Percentiles rank a stretch among this genome's conserved stretches.
Evolutionary conservation across 352 stramenopile genomes (phyloP).

Genomic region (Phytophthora lateralis): DNA sequence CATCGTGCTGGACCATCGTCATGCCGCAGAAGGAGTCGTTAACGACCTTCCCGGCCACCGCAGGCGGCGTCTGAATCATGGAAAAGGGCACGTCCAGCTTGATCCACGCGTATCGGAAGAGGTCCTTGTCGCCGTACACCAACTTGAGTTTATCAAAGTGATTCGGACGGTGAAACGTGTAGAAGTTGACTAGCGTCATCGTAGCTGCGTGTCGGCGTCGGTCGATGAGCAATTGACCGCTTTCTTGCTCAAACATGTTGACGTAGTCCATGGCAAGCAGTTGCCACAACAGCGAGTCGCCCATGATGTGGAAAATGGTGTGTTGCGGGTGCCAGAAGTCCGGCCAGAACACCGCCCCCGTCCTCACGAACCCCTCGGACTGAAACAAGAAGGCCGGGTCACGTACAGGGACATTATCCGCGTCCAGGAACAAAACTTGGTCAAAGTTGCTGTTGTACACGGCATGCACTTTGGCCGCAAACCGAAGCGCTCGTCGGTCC

Average conservation of each 20-base stretch:
- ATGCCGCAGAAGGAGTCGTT: conserved; percentile 51
- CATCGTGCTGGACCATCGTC: conserved; percentile 55
- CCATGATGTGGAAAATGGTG: conserved; percentile 70
- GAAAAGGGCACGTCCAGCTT: conserved; percentile 48
- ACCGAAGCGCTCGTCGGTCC: conserved; percentile 37
- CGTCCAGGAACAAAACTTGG: conserved; percentile 58
- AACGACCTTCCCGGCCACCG: conserved; percentile 42
- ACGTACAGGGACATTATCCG: conserved; percentile 53
- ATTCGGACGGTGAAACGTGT: conserved; percentile 37
- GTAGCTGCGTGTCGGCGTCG: conserved; percentile 35
- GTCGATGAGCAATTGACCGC: conserved; percentile 59
- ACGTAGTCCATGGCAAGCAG: conserved; percentile 50
- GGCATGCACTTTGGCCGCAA: conserved; percentile 57
- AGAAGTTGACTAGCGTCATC: conserved; percentile 50
- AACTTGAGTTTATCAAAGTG: conserved; percentile 44
- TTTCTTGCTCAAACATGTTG: conserved; percentile 76
- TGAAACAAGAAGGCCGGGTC: conserved; percentile 60
- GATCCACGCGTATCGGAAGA: conserved; percentile 64
- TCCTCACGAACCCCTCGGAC: conserved; percentile 38
- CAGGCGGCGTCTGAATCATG: conserved; percentile 47
- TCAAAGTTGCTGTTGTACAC: conserved; percentile 51
- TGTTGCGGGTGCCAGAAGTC: conserved; percentile 68
- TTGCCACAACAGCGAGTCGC: conserved; percentile 54
- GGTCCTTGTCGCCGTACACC: conserved; percentile 65
- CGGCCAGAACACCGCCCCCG: conserved; percentile 68